Conservation (phyloP, 495 filamentous ascomycete genomes). For the Diplogelasinospora grovesii region DNA sequence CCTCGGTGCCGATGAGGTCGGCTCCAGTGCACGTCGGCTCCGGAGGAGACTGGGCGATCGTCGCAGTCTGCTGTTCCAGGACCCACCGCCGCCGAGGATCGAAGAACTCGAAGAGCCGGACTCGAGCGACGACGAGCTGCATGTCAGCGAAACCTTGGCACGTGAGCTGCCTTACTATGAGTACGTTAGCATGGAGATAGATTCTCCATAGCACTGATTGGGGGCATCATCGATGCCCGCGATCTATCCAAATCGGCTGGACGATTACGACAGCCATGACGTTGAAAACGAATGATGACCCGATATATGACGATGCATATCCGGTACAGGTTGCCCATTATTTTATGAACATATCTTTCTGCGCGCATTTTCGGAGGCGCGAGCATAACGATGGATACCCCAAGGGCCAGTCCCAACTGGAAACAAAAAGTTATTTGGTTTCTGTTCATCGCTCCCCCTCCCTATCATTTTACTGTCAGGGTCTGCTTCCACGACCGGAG, state of each 20-base stretch:
- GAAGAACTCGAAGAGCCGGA: constrained; percentile 46
- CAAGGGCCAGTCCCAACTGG: no score
- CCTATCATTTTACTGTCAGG: no score
- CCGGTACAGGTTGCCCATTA: no score
- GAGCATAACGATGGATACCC: no score
- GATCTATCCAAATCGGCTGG: neutral
- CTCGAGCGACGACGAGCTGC: constrained; percentile 42
- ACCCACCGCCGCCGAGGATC: constrained; percentile 43
- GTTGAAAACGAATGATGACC: no score
- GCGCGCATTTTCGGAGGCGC: no score
- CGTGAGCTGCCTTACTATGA: constrained; percentile 45
- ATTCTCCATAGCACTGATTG: constrained; percentile 29
- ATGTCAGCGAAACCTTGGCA: constrained; percentile 35
- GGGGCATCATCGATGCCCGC: no score
- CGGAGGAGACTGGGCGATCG: constrained; percentile 42
- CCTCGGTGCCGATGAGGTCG: constrained; percentile 33
- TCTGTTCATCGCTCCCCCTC: no score
- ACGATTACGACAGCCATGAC: neutral
- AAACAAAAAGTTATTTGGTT: no score
- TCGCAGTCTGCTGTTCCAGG: constrained; percentile 42
- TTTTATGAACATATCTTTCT: no score
- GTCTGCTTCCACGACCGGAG: no score
- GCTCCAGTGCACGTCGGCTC: constrained; percentile 39
- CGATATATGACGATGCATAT: no score
- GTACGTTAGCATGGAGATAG: constrained; percentile 39